A percentile compares a stretch with the other conserved stretches of the same genome.
Conservation (phyloP, 208 protist genomes). For the Crithidia acanthocephali region DNA sequence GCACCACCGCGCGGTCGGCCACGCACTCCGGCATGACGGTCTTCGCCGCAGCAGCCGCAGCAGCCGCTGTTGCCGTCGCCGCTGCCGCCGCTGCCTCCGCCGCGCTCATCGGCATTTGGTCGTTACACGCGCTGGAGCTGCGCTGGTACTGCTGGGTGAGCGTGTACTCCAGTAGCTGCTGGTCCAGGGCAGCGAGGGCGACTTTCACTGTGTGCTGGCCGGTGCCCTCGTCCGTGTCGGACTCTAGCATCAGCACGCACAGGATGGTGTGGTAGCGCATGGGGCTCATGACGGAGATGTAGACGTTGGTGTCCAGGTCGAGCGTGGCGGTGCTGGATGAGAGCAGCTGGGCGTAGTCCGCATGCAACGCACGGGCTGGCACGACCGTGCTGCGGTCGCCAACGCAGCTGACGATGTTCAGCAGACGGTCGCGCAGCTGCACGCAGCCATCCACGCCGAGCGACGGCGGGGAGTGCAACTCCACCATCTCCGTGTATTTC, state of each 20-base stretch:
- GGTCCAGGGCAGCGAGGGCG: constrained; percentile 52
- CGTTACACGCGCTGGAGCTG: constrained; percentile 8
- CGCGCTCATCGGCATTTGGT: constrained; percentile 9
- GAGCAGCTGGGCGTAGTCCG: constrained; percentile 39
- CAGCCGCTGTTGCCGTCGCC: neutral
- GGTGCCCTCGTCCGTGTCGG: constrained; percentile 34
- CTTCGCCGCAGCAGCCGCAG: constrained; percentile 6
- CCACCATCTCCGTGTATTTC: constrained; percentile 47
- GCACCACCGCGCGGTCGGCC: constrained; percentile 43
- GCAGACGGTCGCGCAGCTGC: constrained; percentile 45
- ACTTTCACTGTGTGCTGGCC: constrained; percentile 37
- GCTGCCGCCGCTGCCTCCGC: constrained; percentile 2
- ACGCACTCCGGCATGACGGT: constrained; percentile 42
- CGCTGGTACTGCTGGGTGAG: constrained; percentile 51
- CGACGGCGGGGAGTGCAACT: constrained; percentile 48
- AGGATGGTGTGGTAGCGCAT: constrained; percentile 51
- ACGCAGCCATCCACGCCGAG: constrained; percentile 44
- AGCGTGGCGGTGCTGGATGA: constrained; percentile 24
- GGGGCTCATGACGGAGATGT: constrained; percentile 44
- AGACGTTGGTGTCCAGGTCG: constrained; percentile 33
- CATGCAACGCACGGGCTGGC: constrained; percentile 27
- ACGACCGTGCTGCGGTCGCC: constrained; percentile 56
- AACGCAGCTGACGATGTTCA: constrained; percentile 52
- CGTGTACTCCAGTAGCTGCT: constrained; percentile 59
- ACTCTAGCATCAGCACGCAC: constrained; percentile 48